Conservation (phyloP, 2,329 filamentous ascomycete genomes). For the Calonectria henricotiae region DNA sequence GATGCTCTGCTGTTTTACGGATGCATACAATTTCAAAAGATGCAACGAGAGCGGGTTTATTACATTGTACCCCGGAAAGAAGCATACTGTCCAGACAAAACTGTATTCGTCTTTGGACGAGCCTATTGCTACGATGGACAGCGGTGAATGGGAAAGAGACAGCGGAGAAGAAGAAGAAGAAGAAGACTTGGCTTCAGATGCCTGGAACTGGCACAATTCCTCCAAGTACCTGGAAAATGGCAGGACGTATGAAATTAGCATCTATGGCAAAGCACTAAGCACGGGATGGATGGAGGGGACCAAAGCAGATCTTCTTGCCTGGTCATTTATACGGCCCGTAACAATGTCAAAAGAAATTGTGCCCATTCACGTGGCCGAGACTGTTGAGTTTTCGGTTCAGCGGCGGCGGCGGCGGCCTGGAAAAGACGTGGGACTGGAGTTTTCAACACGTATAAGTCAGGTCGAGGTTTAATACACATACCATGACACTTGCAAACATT, state of each 20-base stretch:
- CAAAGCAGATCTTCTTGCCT: slow-evolving; percentile 12
- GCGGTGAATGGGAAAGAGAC: neutral
- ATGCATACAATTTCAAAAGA: slow-evolving; percentile 15
- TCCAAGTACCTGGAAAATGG: slow-evolving; percentile 2
- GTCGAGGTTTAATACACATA: neutral
- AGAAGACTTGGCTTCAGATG: neutral
- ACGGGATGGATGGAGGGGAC: slow-evolving; percentile 16
- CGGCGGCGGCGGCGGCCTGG: neutral
- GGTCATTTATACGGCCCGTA: slow-evolving; percentile 2
- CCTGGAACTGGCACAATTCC: slow-evolving; percentile 2
- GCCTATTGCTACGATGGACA: neutral
- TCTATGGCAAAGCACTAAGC: neutral
- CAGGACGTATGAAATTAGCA: slow-evolving; percentile 1
- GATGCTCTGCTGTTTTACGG: neutral
- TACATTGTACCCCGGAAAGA: slow-evolving; percentile 8
- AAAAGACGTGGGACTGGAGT: neutral
- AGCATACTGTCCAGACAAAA: slow-evolving; percentile 8
- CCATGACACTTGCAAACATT: neutral
- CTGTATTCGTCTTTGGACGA: neutral
- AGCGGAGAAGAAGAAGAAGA: neutral
- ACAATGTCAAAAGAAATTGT: slow-evolving; percentile 17
- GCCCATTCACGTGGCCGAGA: slow-evolving; percentile 1
- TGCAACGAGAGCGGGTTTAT: slow-evolving; percentile 17
- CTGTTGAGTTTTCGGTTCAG: neutral
- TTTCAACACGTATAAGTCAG: neutral